phyloP scores from a whole-genome alignment of 2,329 filamentous ascomycete species.

The Aspergillus glaucus region DNA sequence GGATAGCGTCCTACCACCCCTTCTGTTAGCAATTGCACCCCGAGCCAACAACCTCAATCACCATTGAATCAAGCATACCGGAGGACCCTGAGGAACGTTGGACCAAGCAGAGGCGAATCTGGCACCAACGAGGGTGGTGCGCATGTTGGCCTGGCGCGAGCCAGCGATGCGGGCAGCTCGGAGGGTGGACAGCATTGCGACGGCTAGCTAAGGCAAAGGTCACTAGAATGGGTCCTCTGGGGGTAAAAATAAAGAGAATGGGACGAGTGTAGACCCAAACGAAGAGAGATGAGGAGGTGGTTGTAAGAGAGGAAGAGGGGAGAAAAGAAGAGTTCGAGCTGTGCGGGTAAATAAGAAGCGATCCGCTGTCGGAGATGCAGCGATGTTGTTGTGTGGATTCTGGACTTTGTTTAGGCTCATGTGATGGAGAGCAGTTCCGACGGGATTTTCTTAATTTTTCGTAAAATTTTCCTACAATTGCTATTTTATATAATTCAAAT shows the following conservation, averaged over 20 bases:
- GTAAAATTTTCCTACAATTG: neutral
- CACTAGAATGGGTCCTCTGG: neutral
- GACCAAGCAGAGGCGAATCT: conserved; percentile 78
- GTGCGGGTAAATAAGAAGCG: conserved; percentile 10
- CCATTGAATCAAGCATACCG: conserved; percentile 55
- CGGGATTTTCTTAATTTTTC: neutral
- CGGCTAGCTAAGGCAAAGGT: neutral
- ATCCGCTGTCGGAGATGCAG: conserved; percentile 16
- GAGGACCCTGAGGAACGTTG: conserved; percentile 86
- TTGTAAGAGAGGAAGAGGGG: conserved; percentile 1
- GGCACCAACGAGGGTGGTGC: conserved; percentile 37
- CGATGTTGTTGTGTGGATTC: conserved; percentile 4
- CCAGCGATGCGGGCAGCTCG: conserved; percentile 38
- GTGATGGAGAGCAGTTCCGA: conserved; percentile 7
- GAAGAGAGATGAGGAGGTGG: neutral
- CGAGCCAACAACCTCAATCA: conserved; percentile 1
- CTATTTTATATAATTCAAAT: neutral
- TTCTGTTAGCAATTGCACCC: conserved; percentile 19
- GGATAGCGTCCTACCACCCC: conserved; percentile 37
- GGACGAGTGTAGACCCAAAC: conserved; percentile 5
- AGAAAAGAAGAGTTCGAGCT: neutral
- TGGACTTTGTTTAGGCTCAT: conserved; percentile 18
- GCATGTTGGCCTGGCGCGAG: conserved; percentile 33
- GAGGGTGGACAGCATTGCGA: conserved; percentile 42
- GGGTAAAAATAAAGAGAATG: conserved; percentile 3